Base-by-base conservation (phyloP, 352 stramenopile genomes). In the Phytophthora podocarpi region DNA sequence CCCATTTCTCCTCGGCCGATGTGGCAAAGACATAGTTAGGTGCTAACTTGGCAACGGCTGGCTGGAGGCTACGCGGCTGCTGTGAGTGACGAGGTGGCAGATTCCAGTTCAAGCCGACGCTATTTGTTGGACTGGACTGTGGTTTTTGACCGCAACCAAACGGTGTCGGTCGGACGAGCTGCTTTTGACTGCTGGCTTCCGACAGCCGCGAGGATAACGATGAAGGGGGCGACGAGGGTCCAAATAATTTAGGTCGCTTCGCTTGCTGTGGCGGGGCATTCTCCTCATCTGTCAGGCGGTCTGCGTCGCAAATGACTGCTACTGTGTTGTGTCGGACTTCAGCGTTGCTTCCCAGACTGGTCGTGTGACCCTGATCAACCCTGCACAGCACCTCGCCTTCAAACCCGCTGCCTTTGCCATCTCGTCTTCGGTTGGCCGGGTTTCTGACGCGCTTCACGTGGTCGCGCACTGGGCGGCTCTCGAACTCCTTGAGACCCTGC, bases 1-100 rank as follows among this genome's bases (percentile, higher is more conserved):
- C 82, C 82, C 82, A 91, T 57, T 91, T 91, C 42, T 88, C 80
- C 67, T 91, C 82, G 3, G 70, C 78, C 26, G 39, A 76, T 1
- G 51, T 75, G 5, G 72, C 70, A 35, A 68, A 66, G 21, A 52
- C 47, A 31, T 66, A 76, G 26, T 45, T 56, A 20, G 57, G 53
- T 34, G 34, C 24, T 32, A 41, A 13, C 18, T 67, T 57, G 18
- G 49, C 18, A 42, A 21, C 18, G 16, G 47, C 48, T 40, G 45
- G 23, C 20, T 48, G 43, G 30, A 64, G 27, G 27, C 32, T 58
- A 24, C 34, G 53, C 34, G 31, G 36, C 20, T 53, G 52, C 18
- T 74, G 55, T 3, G 42, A 57, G 37, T 62, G 50, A 13, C 45
- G 55, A 47, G 45, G 61, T 27, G 55, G 66, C 46, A 71, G 30